Percentiles rank a stretch among this genome's conserved stretches.
Conservation (phyloP, 345 rosid species). For the Boechera divaricarpa region DNA sequence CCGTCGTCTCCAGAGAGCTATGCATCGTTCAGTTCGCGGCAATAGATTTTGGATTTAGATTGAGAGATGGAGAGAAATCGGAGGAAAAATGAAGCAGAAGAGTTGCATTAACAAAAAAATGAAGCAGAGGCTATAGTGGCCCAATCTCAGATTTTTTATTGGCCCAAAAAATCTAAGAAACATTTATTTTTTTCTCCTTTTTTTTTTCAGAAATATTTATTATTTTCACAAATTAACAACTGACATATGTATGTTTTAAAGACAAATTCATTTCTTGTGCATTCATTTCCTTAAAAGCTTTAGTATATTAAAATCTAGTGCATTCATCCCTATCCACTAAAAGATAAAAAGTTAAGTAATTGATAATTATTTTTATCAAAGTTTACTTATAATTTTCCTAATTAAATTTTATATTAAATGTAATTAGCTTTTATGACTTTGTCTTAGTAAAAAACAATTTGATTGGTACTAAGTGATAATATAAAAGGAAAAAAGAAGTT, state of each 20-base stretch:
- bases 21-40: slow-evolving; percentile 19
- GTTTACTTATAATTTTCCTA: not conserved
- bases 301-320: not conserved
- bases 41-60: not conserved
- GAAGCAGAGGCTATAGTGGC: not conserved
- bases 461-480: not conserved
- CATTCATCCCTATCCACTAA: not conserved
- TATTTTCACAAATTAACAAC: not conserved
- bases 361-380: not conserved
- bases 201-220: not conserved
- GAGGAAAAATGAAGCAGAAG: not conserved
- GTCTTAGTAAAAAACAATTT: not conserved
- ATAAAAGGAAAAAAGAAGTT: not conserved
- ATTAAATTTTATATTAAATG: not conserved
- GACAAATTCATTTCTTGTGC: not conserved
- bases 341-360: not conserved
- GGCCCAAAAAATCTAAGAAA: slow-evolving; percentile 1
- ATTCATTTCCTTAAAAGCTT: not conserved
- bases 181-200: not conserved
- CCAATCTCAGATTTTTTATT: not conserved
- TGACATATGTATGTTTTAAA: not conserved
- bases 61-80: not conserved
- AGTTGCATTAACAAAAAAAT: too few relatives aligned
- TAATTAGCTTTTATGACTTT: not conserved
- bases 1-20: slow-evolving; percentile 36